Conservation (phyloP, 257 asterid species). For the Jasminum sambac region DNA sequence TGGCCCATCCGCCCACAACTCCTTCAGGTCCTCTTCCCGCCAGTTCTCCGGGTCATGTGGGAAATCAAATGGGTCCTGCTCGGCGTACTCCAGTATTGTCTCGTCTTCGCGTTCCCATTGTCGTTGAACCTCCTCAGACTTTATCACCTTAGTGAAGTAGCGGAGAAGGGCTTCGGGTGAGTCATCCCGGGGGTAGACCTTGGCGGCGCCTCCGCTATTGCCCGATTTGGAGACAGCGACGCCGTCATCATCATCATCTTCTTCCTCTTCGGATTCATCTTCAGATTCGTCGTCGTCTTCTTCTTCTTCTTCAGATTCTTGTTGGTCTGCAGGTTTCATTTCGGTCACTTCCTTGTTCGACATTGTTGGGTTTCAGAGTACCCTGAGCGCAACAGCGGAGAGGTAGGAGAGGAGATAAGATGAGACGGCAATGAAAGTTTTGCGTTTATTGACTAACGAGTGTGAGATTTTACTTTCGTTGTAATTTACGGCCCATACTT, state of each 20-base stretch:
- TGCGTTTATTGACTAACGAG: neutral
- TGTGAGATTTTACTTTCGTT: too few species aligned
- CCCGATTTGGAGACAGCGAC: too few species aligned
- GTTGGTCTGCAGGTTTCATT: slow-evolving; percentile 14
- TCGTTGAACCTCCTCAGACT: slow-evolving; percentile 41
- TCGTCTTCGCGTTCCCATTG: slow-evolving; percentile 49
- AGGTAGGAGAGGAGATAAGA: slow-evolving; percentile 41
- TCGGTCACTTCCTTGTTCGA: slow-evolving; percentile 23
- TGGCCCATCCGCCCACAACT: slow-evolving; percentile 95
- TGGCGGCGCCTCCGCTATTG: too few species aligned
- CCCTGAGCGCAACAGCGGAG: slow-evolving; percentile 3
- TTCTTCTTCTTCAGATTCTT: slow-evolving; percentile 26
- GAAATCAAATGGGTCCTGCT: slow-evolving; percentile 63
- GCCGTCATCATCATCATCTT: too few species aligned
- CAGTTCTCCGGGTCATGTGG: slow-evolving; percentile 84
- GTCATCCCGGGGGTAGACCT: slow-evolving; percentile 36
- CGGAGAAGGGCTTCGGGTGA: slow-evolving; percentile 51
- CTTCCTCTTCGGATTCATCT: too few species aligned
- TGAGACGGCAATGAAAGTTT: neutral
- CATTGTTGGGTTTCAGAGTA: slow-evolving; percentile 31
- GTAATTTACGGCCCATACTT: too few species aligned
- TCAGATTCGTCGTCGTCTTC: slow-evolving; percentile 33
- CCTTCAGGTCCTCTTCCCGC: slow-evolving; percentile 90
- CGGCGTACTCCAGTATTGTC: slow-evolving; percentile 14
- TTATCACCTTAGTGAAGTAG: slow-evolving; percentile 37